Conservation (phyloP, 495 filamentous ascomycete species). For the Parachaetomium inaequale region DNA sequence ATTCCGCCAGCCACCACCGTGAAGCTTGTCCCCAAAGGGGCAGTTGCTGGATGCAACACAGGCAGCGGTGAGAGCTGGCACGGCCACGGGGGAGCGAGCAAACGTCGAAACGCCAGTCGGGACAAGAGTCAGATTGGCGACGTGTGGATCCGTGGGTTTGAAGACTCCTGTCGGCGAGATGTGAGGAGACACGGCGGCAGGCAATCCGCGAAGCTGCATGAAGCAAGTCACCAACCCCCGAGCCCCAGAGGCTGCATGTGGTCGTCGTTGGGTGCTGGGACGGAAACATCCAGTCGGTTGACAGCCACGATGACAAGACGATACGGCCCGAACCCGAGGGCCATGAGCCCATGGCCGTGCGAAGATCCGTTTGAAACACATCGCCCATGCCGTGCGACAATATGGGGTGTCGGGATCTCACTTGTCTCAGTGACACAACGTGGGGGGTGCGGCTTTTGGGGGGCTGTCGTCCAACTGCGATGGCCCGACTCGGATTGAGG, state of each 20-base stretch:
- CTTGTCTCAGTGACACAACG: not conserved
- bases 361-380: not conserved
- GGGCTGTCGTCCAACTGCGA: not conserved
- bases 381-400: not conserved
- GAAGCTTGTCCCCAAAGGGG: not conserved
- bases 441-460: not conserved
- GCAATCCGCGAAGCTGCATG: not conserved
- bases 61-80: not conserved
- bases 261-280: not conserved
- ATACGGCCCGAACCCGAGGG: constrained; percentile 9
- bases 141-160: not conserved
- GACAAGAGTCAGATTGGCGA: not conserved
- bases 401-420: constrained; percentile 1
- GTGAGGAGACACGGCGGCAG: not conserved
- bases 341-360: not conserved
- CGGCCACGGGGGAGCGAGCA: not conserved
- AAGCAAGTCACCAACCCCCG: not conserved
- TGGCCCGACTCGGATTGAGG: not conserved
- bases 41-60: not conserved
- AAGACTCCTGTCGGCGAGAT: not conserved
- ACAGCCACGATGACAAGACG: not conserved
- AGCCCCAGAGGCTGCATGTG: not conserved
- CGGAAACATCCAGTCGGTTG: not conserved
- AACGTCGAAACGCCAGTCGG: not conserved
- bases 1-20: not conserved